These are phyloP conservation scores for Fusarium temperatum DNA, from an alignment of 2,329 filamentous ascomycete genomes.

Conservation along the genomic window DNA sequence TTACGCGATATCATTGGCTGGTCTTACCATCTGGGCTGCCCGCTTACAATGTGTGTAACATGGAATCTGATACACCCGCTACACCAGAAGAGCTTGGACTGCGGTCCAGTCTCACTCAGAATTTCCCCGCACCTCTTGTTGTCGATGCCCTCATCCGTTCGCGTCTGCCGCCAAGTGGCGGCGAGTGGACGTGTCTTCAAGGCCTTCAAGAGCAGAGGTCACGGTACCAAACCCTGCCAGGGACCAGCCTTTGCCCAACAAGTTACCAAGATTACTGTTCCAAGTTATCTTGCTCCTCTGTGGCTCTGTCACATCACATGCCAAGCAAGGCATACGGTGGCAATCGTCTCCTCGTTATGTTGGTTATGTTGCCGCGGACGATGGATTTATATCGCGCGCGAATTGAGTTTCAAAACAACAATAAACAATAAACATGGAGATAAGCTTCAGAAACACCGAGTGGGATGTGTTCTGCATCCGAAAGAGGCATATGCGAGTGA, in stretches of 20 bases:
- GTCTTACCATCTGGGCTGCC: not conserved
- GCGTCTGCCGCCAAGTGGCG: not conserved
- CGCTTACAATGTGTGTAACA: slow-evolving; percentile 10
- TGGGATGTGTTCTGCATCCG: slow-evolving; percentile 19
- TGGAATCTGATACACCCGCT: slow-evolving; percentile 8
- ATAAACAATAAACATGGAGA: slow-evolving; percentile 33
- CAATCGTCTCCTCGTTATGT: slow-evolving; percentile 12
- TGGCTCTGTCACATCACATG: slow-evolving; percentile 23
- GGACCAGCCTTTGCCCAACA: not conserved
- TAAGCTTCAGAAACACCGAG: slow-evolving; percentile 20
- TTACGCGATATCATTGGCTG: slow-evolving; percentile 26
- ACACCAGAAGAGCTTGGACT: slow-evolving; percentile 2
- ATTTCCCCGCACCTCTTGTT: slow-evolving; percentile 31
- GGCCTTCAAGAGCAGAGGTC: not conserved
- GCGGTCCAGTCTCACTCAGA: slow-evolving; percentile 13
- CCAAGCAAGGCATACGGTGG: slow-evolving; percentile 4
- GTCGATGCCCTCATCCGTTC: slow-evolving; percentile 5
- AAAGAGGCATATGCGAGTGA: slow-evolving; percentile 15
- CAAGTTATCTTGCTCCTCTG: slow-evolving; percentile 6
- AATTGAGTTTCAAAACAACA: slow-evolving; percentile 19
- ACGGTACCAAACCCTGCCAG: slow-evolving; percentile 1
- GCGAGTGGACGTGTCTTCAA: not conserved
- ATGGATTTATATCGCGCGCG: slow-evolving; percentile 21
- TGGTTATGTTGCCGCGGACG: slow-evolving; percentile 26
- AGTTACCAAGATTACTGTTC: not conserved